Evolutionary conservation across 2,329 filamentous ascomycete species (phyloP), one percentile per base, ranked within the genome.

Genomic region (Cordyceps cicadae): DNA sequence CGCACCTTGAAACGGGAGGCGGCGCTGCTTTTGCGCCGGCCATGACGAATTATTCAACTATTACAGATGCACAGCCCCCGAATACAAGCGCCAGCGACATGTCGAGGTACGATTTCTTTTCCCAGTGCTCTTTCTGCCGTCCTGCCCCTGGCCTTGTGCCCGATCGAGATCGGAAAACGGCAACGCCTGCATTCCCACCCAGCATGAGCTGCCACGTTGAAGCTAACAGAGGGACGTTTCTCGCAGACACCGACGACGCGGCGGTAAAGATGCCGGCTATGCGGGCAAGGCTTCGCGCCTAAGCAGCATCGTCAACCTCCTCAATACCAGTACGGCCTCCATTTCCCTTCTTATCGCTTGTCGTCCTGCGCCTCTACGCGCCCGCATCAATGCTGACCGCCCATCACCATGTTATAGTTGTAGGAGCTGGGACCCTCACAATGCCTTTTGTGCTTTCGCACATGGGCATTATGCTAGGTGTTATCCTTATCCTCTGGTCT

Each of bases 391-490:
- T 17, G 29, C 63, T 68, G 62, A 65, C 67, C 64, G 50, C 9
- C 17, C 66, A 64, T 61, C 60, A 59, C 19, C n/a, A 29, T 62
- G 34, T 3, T 21, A 49, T 68, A 94, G 90, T 99, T 69, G 85
- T 99, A 65, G 94, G 94, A 61, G 93, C 94, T 41, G 94, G 94
- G 59, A 92, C 95, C 2, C 84, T 99, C 48, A 94, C 93, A 54
- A 87, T 97, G 92, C 93, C 93, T n/a, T 87, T 90, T 6, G 93
- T 94, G 50, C 85, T 99, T 75, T 94, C 92, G 15, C 92, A 96
- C 70, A 96, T 97, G 86, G 94, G 94, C 69, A 92, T 99, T 66
- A 78, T 89, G 65, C 82, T 97, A 37, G 94, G 94, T 49, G 82
- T 87, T 39, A 76, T 92, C 60, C 84, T 97, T 49, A 94, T 99